Evolutionary conservation across 805 yeast species (phyloP).

Genomic region (Candida suzukii): DNA sequence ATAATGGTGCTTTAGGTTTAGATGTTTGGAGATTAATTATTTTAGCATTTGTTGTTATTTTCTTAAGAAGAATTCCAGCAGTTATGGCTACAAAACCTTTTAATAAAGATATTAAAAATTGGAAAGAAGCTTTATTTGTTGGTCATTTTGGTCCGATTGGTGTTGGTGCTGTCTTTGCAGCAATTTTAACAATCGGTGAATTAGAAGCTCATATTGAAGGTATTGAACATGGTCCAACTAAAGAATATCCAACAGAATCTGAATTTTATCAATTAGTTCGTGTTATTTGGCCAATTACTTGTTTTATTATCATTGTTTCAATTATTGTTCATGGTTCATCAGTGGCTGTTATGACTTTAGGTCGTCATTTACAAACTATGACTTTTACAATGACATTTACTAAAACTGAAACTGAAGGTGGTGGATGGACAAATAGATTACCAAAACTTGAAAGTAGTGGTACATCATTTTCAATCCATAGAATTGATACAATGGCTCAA

Average conservation of each 20-base stretch:
- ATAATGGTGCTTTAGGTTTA: slow-evolving; percentile 36
- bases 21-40: slow-evolving; percentile 47
- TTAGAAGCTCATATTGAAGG: slow-evolving; percentile 29
- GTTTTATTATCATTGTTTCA: slow-evolving; percentile 45
- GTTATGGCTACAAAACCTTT: slow-evolving; percentile 47
- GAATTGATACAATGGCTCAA: slow-evolving; percentile 57
- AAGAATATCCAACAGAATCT: slow-evolving; percentile 18
- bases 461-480: slow-evolving; percentile 72
- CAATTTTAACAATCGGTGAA: slow-evolving; percentile 27
- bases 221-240: slow-evolving; percentile 27
- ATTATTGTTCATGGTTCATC: slow-evolving; percentile 59
- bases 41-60: slow-evolving; percentile 43
- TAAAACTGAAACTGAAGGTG: slow-evolving; percentile 48
- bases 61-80: slow-evolving; percentile 48
- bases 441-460: slow-evolving; percentile 71
- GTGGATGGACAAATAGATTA: slow-evolving; percentile 75
- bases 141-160: slow-evolving; percentile 81
- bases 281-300: slow-evolving; percentile 44
- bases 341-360: slow-evolving; percentile 55
- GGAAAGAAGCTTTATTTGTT: slow-evolving; percentile 64
- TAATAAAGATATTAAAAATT: slow-evolving; percentile 52
- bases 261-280: slow-evolving; percentile 25
- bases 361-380: slow-evolving; percentile 85
- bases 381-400: slow-evolving; percentile 90
- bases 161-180: slow-evolving; percentile 30